Conservation (phyloP, 768 basidiomycete genomes). For the Mycena rosella region DNA sequence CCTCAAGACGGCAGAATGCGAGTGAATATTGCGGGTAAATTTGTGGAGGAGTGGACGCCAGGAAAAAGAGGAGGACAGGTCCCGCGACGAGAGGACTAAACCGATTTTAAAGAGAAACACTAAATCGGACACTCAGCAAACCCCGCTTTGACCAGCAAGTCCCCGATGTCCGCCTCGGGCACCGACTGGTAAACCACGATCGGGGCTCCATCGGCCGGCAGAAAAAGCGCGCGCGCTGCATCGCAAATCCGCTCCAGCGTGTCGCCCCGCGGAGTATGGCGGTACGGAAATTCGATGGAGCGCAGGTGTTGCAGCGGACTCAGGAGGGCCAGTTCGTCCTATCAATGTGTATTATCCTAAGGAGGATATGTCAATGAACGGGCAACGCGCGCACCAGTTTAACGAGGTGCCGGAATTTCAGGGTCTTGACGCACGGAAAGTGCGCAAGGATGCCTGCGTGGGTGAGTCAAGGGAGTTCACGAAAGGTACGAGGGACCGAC, state of each 20-base stretch:
- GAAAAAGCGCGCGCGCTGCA: not conserved
- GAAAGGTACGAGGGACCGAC: not conserved
- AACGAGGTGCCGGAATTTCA: conserved; percentile 5
- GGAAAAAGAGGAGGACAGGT: too few relatives aligned
- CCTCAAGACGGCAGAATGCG: too few relatives aligned
- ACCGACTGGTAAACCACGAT: not conserved
- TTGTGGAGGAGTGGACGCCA: too few relatives aligned
- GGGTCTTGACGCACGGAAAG: conserved; percentile 5
- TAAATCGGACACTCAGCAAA: too few relatives aligned
- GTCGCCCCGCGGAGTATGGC: not conserved
- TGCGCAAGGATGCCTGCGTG: not conserved
- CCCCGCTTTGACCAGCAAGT: not conserved
- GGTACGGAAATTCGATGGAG: conserved; percentile 10
- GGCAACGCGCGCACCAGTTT: conserved; percentile 13
- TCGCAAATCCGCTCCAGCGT: not conserved
- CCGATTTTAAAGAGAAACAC: too few relatives aligned
- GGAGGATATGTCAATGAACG: too few relatives aligned
- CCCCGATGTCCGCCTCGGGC: not conserved
- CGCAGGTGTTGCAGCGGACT: not conserved
- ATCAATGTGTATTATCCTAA: too few relatives aligned
- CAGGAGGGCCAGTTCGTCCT: conserved; percentile 11
- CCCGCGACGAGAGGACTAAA: too few relatives aligned
- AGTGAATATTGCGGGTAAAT: too few relatives aligned
- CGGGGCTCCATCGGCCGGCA: not conserved
- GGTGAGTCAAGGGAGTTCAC: not conserved